phyloP scores from a whole-genome alignment of 257 asterid genomes.

The Solanum phureja region DNA sequence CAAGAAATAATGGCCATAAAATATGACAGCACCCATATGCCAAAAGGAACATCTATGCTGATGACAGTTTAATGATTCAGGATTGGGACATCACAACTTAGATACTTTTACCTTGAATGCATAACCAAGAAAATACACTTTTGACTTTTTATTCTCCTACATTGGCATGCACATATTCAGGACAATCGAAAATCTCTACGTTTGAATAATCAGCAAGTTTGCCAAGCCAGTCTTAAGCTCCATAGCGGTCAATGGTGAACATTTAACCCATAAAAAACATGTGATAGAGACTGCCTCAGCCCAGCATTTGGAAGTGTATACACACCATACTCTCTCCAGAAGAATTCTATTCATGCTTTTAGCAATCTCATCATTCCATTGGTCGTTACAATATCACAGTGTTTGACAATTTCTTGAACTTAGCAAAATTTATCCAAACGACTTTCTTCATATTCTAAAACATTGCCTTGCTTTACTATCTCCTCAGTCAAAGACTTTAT shows the following conservation, averaged over 20 bases:
- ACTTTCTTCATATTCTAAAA: not conserved
- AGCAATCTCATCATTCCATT: not conserved
- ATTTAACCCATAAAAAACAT: not conserved
- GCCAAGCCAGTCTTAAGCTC: not conserved
- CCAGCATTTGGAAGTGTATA: not conserved
- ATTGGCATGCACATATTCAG: not conserved
- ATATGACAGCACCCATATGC: not conserved
- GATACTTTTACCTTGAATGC: not conserved
- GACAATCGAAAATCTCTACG: not conserved
- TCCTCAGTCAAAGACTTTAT: not conserved
- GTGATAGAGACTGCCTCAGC: not conserved
- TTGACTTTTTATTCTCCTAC: not conserved
- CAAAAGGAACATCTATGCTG: not conserved
- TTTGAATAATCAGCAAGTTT: not conserved
- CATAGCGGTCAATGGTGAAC: not conserved
- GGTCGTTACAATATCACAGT: not conserved
- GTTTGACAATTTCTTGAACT: not conserved
- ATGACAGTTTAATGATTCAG: not conserved
- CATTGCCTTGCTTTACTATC: not conserved
- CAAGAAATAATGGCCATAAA: not conserved
- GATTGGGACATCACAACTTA: not conserved
- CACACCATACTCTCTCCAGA: not conserved
- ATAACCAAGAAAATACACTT: not conserved
- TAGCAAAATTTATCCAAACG: not conserved
- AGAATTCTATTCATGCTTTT: not conserved